Conservation (phyloP, 495 filamentous ascomycete species). For the Immersiella caudata region DNA sequence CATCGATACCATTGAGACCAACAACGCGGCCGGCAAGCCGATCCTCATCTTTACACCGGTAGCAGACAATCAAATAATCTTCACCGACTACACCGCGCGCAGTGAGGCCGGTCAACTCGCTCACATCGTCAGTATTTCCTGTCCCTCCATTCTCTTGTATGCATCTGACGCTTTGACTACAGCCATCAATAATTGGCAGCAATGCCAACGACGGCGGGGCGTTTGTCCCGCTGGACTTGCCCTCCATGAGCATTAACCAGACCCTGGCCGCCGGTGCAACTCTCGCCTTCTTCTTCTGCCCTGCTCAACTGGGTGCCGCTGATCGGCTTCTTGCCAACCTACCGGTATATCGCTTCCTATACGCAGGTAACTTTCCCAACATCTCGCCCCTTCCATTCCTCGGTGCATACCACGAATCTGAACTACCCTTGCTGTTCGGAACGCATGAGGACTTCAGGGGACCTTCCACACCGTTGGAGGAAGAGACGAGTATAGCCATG, state of each 20-base stretch:
- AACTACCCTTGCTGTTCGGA: conserved; percentile 54
- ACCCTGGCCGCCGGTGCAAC: background rate
- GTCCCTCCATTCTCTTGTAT: background rate
- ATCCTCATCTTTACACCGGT: conserved; percentile 34
- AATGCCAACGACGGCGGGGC: conserved; percentile 20
- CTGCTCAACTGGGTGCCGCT: conserved; percentile 9
- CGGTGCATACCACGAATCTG: conserved; percentile 55
- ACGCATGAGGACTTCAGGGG: conserved; percentile 44
- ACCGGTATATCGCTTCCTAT: conserved; percentile 39
- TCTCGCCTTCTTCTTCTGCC: conserved; percentile 32
- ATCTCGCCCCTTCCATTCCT: conserved; percentile 38
- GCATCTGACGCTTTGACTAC: background rate
- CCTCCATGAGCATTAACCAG: background rate
- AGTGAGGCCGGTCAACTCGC: conserved; percentile 15
- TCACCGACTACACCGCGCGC: conserved; percentile 42
- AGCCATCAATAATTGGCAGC: conserved; percentile 18
- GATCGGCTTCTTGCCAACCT: conserved; percentile 21
- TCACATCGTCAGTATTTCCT: background rate
- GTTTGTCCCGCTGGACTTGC: background rate
- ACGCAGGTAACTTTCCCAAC: conserved; percentile 49
- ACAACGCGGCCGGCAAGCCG: conserved; percentile 32
- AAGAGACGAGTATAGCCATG: conserved; percentile 40
- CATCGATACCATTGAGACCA: conserved; percentile 31
- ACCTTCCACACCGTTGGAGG: conserved; percentile 29
- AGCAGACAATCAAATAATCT: conserved; percentile 36